Percentiles rank a stretch among this genome's conserved stretches.
Evolutionary conservation across 2,329 filamentous ascomycete genomes (phyloP).

Genomic region (Cercospora zeina): DNA sequence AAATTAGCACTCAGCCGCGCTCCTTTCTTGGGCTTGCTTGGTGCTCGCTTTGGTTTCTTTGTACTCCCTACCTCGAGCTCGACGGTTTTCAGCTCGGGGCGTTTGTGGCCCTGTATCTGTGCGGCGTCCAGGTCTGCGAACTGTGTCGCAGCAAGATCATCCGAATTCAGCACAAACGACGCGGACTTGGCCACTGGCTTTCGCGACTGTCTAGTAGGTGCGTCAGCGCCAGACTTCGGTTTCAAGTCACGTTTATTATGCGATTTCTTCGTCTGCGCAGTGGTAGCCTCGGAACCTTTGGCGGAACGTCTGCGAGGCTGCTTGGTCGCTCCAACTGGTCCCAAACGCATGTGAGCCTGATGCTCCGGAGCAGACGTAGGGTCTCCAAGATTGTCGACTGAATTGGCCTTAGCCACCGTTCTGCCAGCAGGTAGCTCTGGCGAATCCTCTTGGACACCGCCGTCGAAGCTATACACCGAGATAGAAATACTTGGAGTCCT

Average conservation of each 20-base stretch:
- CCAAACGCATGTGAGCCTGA: background rate
- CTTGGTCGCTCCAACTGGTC: background rate
- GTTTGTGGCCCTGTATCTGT: constrained; percentile 9
- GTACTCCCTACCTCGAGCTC: background rate
- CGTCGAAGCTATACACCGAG: constrained; percentile 23
- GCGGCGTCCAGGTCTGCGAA: constrained; percentile 18
- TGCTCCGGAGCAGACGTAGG: background rate
- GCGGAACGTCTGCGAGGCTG: background rate
- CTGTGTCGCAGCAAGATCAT: constrained; percentile 30
- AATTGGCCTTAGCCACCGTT: background rate
- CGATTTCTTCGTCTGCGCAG: background rate
- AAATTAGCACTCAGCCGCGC: background rate
- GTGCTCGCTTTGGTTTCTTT: constrained; percentile 4
- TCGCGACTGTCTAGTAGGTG: constrained; percentile 26
- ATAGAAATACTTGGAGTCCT: constrained; percentile 25
- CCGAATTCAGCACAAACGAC: constrained; percentile 35
- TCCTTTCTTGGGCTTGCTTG: background rate
- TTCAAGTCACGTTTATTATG: background rate
- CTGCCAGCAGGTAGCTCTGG: background rate
- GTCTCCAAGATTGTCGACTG: background rate
- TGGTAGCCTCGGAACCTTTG: background rate
- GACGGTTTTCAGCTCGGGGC: background rate
- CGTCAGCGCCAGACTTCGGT: background rate
- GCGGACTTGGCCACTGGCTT: constrained; percentile 33
- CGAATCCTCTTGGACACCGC: background rate